Evolutionary conservation across 2,329 filamentous ascomycete species (phyloP).

Genomic region (Knoxdaviesia proteae): DNA sequence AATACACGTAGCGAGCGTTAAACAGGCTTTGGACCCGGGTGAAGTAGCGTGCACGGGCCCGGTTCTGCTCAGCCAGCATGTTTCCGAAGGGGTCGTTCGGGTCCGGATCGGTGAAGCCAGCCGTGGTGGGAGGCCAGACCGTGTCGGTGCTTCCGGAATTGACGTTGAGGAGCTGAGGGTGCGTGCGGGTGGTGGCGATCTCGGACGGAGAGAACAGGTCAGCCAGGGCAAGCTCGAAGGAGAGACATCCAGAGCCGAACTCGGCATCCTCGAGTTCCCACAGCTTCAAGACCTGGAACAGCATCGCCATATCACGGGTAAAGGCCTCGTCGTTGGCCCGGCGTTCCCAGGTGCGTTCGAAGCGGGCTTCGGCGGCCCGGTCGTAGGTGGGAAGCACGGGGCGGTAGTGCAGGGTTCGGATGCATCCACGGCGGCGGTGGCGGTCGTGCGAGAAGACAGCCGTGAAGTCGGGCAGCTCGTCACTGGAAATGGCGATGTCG

Average conservation of each 20-base stretch:
- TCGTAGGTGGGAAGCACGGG: constrained; percentile 7
- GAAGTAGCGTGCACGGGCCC: no score
- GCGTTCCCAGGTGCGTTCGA: constrained; percentile 7
- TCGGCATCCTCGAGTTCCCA: constrained; percentile 5
- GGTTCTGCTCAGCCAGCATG: no score
- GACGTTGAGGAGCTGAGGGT: no score
- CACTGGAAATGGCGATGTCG: constrained; percentile 6
- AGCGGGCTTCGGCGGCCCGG: constrained; percentile 5
- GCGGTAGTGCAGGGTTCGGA: constrained; percentile 5
- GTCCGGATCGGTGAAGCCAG: no score
- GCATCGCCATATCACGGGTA: constrained; percentile 6
- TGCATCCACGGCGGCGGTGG: constrained; percentile 6
- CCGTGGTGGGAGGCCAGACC: no score
- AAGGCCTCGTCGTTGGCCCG: constrained; percentile 7
- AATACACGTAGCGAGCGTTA: background rate
- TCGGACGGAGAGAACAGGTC: background rate
- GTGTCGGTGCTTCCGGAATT: no score
- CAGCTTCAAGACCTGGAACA: constrained; percentile 5
- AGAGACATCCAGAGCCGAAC: background rate
- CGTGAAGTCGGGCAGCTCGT: constrained; percentile 6
- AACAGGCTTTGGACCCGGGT: background rate
- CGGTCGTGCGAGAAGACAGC: constrained; percentile 2
- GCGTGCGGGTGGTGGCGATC: background rate
- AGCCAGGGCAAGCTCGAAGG: background rate
- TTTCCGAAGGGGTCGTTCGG: no score